These are phyloP conservation scores for Boletus smithii DNA, from an alignment of 1,284 basidiomycete species.

Conservation along the genomic window DNA sequence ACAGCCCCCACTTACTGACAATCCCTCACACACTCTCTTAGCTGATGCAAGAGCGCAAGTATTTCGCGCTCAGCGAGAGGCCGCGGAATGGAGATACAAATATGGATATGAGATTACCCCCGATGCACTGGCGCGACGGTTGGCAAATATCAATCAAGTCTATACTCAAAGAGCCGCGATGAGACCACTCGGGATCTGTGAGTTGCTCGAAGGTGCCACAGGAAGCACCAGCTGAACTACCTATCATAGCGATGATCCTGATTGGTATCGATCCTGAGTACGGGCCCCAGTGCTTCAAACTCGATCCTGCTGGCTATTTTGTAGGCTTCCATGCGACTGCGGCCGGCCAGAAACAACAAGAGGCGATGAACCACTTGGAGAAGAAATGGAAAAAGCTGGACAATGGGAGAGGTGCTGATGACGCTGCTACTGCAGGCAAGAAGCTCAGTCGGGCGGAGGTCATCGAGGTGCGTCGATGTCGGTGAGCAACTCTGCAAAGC, in stretches of 20 bases:
- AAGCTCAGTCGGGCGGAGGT: conserved; percentile 65
- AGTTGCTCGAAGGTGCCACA: conserved; percentile 28
- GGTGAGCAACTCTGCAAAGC: conserved; percentile 5
- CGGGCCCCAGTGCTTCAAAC: conserved; percentile 95
- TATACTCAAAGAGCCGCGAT: conserved; percentile 98
- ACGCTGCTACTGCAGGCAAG: conserved; percentile 67
- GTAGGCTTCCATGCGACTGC: conserved; percentile 97
- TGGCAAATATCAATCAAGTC: conserved; percentile 99
- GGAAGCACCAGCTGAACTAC: conserved; percentile 4
- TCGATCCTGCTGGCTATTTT: conserved; percentile 98
- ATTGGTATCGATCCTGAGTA: conserved; percentile 90
- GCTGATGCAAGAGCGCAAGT: conserved; percentile 95
- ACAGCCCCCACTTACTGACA: not conserved
- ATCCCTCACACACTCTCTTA: conserved; percentile 33
- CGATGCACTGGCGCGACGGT: conserved; percentile 86
- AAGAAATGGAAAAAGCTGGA: conserved; percentile 98
- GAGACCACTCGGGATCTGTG: conserved; percentile 94
- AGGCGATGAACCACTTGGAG: conserved; percentile 97
- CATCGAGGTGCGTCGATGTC: conserved; percentile 67
- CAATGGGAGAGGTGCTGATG: conserved; percentile 68
- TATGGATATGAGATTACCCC: conserved; percentile 98
- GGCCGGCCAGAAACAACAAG: conserved; percentile 96
- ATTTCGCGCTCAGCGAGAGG: conserved; percentile 83
- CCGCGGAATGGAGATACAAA: conserved; percentile 94
- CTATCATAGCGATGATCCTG: conserved; percentile 82